Percentiles rank a stretch among this genome's conserved stretches.
phyloP scores from a whole-genome alignment of 768 basidiomycete genomes.

The Aureoboletus auriporus region DNA sequence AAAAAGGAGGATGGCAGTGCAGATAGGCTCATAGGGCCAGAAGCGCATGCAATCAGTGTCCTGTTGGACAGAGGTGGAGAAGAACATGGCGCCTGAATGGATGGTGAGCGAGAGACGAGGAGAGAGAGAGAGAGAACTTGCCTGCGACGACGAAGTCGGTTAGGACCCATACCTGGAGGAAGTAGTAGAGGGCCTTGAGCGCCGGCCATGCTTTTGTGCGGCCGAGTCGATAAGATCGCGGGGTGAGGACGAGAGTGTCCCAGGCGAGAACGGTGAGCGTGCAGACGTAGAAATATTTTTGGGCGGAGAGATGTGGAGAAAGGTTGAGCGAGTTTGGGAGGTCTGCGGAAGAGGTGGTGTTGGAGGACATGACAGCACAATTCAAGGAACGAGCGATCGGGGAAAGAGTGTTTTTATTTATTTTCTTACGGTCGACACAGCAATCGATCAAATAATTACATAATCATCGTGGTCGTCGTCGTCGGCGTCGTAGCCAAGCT shows the following conservation, averaged over 20 bases:
- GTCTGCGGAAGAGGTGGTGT: not conserved
- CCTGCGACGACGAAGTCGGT: conserved; percentile 75
- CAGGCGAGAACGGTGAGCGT: conserved; percentile 86
- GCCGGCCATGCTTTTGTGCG: conserved; percentile 64
- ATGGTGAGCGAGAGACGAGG: not conserved
- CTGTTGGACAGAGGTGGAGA: conserved; percentile 66
- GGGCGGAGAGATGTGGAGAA: conserved; percentile 73
- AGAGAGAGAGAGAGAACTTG: conserved; percentile 24
- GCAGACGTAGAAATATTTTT: conserved; percentile 89
- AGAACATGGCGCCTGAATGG: conserved; percentile 70
- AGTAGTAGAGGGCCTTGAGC: conserved; percentile 73
- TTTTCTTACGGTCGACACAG: conserved; percentile 8
- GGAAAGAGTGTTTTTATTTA: conserved; percentile 6
- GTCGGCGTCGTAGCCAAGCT: not conserved
- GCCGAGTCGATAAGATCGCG: conserved; percentile 70
- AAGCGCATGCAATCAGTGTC: conserved; percentile 57
- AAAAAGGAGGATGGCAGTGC: conserved; percentile 70
- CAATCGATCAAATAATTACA: conserved; percentile 18
- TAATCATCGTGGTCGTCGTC: conserved; percentile 2
- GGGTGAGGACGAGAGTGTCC: conserved; percentile 84
- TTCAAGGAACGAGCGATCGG: not conserved
- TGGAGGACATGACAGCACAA: conserved; percentile 15
- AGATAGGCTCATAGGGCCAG: conserved; percentile 84
- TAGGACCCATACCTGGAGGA: conserved; percentile 75
- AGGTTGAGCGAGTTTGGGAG: conserved; percentile 70